These are phyloP conservation scores for Clavulina sp. DNA, from an alignment of 768 basidiomycete species.

Conservation along the genomic window DNA sequence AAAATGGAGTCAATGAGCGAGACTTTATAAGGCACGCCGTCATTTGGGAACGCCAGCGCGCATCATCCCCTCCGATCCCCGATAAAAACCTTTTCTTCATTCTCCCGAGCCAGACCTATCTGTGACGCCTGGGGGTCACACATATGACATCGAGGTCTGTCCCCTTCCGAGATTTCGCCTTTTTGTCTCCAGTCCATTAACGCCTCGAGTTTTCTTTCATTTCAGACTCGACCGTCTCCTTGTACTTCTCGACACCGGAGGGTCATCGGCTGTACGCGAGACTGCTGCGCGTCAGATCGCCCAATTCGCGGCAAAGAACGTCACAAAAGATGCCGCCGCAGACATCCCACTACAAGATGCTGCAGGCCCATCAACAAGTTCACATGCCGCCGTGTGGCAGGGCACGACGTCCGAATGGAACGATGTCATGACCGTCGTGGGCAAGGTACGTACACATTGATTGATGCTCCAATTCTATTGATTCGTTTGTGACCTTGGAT, in stretches of 20 bases:
- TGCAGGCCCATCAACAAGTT: slow-evolving; percentile 4
- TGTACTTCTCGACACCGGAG: slow-evolving; percentile 86
- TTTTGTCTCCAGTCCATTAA: too few species aligned
- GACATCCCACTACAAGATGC: slow-evolving; percentile 56
- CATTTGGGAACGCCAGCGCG: neutral
- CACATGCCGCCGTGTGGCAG: slow-evolving; percentile 10
- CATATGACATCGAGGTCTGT: slow-evolving; percentile 2
- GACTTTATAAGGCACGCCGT: neutral
- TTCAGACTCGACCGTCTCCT: slow-evolving; percentile 96
- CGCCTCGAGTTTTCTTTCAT: too few species aligned
- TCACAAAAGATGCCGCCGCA: slow-evolving; percentile 63
- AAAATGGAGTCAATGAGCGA: neutral
- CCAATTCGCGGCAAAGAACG: slow-evolving; percentile 72
- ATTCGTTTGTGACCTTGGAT: neutral
- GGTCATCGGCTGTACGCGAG: slow-evolving; percentile 69
- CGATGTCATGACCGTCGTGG: slow-evolving; percentile 78
- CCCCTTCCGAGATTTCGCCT: neutral
- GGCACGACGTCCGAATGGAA: slow-evolving; percentile 51
- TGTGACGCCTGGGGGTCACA: too few species aligned
- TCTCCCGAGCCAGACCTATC: too few species aligned
- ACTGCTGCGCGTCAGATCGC: slow-evolving; percentile 97
- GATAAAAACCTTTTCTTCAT: too few species aligned
- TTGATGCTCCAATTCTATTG: neutral
- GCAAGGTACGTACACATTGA: slow-evolving; percentile 38
- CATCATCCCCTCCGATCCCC: neutral